These are phyloP conservation scores for Pythium monospermum DNA, from an alignment of 352 stramenopile species.

Conservation along the genomic window DNA sequence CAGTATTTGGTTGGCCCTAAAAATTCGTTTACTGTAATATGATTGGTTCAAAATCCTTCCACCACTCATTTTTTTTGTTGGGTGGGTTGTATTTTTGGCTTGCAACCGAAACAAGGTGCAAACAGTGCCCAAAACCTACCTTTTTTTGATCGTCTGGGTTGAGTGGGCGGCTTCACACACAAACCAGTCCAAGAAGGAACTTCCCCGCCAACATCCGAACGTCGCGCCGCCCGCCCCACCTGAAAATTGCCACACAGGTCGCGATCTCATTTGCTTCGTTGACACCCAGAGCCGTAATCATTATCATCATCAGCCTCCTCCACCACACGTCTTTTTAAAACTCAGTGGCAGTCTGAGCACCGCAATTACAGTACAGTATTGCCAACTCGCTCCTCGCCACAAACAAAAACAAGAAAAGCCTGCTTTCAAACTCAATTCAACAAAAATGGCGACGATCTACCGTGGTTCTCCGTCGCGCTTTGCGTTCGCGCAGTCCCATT, in stretches of 20 bases:
- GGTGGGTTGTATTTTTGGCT: background rate
- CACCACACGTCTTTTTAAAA: background rate
- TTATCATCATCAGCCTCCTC: background rate
- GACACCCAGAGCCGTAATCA: no score
- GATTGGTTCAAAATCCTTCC: slow-evolving; percentile 15
- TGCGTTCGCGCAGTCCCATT: slow-evolving; percentile 65
- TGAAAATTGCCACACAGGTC: slow-evolving; percentile 22
- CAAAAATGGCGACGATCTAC: slow-evolving; percentile 65
- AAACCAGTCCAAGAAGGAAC: no score
- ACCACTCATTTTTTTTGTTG: slow-evolving; percentile 21
- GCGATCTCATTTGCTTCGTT: no score
- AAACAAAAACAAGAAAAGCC: no score
- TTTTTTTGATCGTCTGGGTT: slow-evolving; percentile 15
- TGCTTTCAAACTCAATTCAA: background rate
- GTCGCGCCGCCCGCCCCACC: slow-evolving; percentile 7
- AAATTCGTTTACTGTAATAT: background rate
- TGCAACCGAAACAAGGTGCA: slow-evolving; percentile 2
- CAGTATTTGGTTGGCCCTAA: no score
- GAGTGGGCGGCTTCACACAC: background rate
- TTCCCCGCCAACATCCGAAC: no score
- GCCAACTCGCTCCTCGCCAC: background rate
- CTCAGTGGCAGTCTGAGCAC: no score
- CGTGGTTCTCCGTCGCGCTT: slow-evolving; percentile 55
- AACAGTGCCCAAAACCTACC: slow-evolving; percentile 1
- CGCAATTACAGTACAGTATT: no score